Evolutionary conservation across 2,329 filamentous ascomycete species (phyloP).

Genomic region (Arthrobotrys pseudoclavata): DNA sequence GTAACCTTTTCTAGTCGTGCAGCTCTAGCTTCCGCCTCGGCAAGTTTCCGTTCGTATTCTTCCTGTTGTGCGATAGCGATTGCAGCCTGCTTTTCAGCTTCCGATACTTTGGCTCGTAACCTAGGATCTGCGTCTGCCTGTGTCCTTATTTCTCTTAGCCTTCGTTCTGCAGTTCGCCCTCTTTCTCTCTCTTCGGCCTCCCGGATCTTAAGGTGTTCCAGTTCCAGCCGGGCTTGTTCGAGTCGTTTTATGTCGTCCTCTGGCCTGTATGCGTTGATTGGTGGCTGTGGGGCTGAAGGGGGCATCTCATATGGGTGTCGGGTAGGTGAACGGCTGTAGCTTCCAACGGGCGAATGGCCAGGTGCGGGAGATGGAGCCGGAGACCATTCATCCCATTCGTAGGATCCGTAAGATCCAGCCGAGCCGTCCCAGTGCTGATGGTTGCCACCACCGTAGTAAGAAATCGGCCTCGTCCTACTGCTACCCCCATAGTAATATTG

Average conservation of each 20-base stretch:
- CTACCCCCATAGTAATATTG: constrained; percentile 54
- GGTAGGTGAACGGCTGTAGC: constrained; percentile 56
- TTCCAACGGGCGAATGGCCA: constrained; percentile 56
- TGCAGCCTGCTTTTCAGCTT: constrained; percentile 59
- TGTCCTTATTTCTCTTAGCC: constrained; percentile 60
- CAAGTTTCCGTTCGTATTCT: constrained; percentile 54
- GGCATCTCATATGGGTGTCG: constrained; percentile 44
- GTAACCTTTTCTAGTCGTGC: constrained; percentile 48
- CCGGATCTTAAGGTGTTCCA: constrained; percentile 51
- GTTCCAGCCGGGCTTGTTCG: constrained; percentile 52
- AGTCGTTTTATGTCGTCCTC: constrained; percentile 50
- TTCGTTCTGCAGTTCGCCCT: constrained; percentile 58
- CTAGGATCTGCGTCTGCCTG: constrained; percentile 59
- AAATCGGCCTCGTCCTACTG: constrained; percentile 43
- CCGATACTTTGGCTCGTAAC: constrained; percentile 53
- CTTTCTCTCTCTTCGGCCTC: constrained; percentile 56
- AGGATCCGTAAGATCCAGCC: constrained; percentile 50
- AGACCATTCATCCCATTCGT: constrained; percentile 57
- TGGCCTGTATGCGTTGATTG: constrained; percentile 40
- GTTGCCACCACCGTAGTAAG: constrained; percentile 48
- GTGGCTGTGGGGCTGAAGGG: constrained; percentile 51
- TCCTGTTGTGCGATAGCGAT: constrained; percentile 58
- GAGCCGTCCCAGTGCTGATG: constrained; percentile 52
- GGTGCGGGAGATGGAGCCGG: constrained; percentile 34
- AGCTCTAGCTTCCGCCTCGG: constrained; percentile 53